These are phyloP conservation scores for Avena insularis DNA, from an alignment of 176 grass and related monocot genomes.

Conservation along the genomic window DNA sequence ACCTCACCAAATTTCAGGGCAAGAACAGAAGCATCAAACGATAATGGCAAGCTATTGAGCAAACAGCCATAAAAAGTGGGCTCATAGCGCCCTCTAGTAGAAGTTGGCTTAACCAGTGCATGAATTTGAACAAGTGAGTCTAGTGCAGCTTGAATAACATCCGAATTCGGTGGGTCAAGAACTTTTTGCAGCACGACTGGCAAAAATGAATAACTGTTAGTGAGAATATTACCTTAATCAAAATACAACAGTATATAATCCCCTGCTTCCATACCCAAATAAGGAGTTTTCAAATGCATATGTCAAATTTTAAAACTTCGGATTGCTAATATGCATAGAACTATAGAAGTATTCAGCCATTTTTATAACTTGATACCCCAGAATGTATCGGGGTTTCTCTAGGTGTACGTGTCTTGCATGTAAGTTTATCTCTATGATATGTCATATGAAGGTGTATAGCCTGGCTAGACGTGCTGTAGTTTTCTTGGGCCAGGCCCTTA, in stretches of 20 bases:
- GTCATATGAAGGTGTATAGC: background rate
- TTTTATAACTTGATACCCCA: background rate
- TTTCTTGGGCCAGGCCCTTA: too few relatives aligned
- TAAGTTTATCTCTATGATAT: background rate
- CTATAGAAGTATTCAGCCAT: background rate
- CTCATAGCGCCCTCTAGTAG: slow-evolving; percentile 63
- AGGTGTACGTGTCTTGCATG: background rate
- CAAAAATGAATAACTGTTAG: slow-evolving; percentile 40
- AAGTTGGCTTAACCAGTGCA: slow-evolving; percentile 63
- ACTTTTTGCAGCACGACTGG: slow-evolving; percentile 75
- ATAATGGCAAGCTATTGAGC: slow-evolving; percentile 84
- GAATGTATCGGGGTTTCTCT: background rate
- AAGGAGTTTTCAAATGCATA: slow-evolving; percentile 22
- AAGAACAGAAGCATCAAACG: slow-evolving; percentile 82
- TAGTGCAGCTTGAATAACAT: slow-evolving; percentile 70
- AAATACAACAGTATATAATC: slow-evolving; percentile 10
- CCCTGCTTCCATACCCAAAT: background rate
- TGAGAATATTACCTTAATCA: slow-evolving; percentile 32
- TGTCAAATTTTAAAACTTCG: background rate
- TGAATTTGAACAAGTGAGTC: slow-evolving; percentile 68
- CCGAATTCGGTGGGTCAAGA: slow-evolving; percentile 68
- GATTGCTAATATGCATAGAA: background rate
- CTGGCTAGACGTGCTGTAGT: too few relatives aligned
- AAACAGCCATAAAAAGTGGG: slow-evolving; percentile 86
- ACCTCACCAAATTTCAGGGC: slow-evolving; percentile 78